A percentile compares a stretch with the other conserved stretches of the same genome.
Conservation (phyloP, 169 alveolate genomes). For the Toxoplasma gondii region DNA sequence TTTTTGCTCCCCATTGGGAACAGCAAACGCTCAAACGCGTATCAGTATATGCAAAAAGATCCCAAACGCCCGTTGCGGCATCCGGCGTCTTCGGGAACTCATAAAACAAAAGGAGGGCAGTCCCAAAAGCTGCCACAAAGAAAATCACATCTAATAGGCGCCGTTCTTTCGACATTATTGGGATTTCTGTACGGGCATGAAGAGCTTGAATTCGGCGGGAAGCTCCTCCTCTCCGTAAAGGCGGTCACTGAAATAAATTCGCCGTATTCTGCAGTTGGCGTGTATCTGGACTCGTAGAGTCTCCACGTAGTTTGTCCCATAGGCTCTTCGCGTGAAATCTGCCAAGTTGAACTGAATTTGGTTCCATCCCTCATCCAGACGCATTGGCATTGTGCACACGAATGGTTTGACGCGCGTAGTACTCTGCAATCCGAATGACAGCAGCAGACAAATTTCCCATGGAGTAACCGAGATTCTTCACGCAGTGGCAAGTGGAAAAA, state of each 20-base stretch:
- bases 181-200: constrained; percentile 70
- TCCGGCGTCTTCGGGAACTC: too few species aligned
- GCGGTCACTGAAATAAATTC: constrained; percentile 96
- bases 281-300: constrained; percentile 95
- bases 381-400: constrained; percentile 98
- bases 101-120: too few species aligned
- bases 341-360: constrained; percentile 95
- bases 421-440: constrained; percentile 64
- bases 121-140: too few species aligned
- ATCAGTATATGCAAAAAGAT: too few species aligned
- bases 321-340: constrained; percentile 97
- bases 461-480: background rate
- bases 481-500: background rate
- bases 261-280: constrained; percentile 96
- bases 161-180: background rate
- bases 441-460: background rate
- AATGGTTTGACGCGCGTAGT: constrained; percentile 96
- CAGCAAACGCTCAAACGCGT: too few species aligned
- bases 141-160: too few species aligned
- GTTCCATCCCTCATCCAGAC: constrained; percentile 98
- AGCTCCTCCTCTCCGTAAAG: constrained; percentile 83
- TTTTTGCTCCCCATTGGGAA: too few species aligned
- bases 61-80: too few species aligned
- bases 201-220: constrained; percentile 87
- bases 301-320: constrained; percentile 96